Evolutionary conservation across 305 asterid genomes (phyloP).

Genomic region (Fraxinus angustifolia): DNA sequence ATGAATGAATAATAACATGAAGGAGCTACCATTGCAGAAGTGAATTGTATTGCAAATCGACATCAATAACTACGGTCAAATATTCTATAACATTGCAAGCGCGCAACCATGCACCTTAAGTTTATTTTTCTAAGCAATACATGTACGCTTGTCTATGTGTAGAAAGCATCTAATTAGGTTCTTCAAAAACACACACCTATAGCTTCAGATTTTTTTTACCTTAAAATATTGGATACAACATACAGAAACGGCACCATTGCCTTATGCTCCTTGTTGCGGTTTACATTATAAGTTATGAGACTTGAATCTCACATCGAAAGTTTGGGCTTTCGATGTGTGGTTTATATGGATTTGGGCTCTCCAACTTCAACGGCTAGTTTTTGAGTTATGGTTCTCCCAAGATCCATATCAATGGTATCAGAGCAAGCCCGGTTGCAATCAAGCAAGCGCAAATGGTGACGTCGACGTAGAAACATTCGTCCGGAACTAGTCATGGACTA

Average conservation of each 20-base stretch:
- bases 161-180: neutral
- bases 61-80: neutral
- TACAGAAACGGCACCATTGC: neutral
- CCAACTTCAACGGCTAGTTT: too few species aligned
- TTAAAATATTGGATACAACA: neutral
- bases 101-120: neutral
- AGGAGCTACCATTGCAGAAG: neutral
- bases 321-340: too few species aligned
- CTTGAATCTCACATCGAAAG: too few species aligned
- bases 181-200: neutral
- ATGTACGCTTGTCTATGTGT: neutral
- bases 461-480: too few species aligned
- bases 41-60: neutral
- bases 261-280: neutral
- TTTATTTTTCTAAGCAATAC: neutral
- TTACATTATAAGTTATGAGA: too few species aligned
- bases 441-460: too few species aligned
- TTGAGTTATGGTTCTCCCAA: too few species aligned
- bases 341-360: too few species aligned
- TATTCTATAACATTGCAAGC: neutral
- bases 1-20: neutral
- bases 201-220: neutral
- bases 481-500: too few species aligned
- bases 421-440: too few species aligned
- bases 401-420: too few species aligned